Percentiles rank a stretch among this genome's conserved stretches.
phyloP scores from a whole-genome alignment of 169 alveolate species.

The Cryptosporidium tyzzeri region DNA sequence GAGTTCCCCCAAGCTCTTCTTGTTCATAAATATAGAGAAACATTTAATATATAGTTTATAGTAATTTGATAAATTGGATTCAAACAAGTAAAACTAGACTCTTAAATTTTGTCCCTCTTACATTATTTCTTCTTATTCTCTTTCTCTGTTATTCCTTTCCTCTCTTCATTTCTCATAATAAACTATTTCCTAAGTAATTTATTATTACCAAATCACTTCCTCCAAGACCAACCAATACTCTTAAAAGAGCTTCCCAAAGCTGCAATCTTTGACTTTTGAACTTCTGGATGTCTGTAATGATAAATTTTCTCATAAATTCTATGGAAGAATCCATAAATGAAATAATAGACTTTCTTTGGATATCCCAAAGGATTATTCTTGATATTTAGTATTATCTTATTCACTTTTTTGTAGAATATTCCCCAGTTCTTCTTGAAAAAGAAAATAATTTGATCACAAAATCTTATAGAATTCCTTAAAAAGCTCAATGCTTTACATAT shows the following conservation, averaged over 20 bases:
- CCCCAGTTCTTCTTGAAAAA: constrained; percentile 19
- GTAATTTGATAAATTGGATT: neutral
- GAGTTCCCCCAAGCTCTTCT: constrained; percentile 60
- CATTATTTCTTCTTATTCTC: neutral
- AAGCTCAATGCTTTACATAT: neutral
- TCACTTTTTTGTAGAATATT: constrained; percentile 2
- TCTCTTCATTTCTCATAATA: too few relatives aligned
- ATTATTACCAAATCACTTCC: neutral
- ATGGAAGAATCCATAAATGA: constrained; percentile 44
- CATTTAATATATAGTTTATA: neutral
- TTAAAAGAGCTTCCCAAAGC: constrained; percentile 34
- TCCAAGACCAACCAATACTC: constrained; percentile 45
- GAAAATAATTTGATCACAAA: constrained; percentile 8
- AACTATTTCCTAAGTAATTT: neutral
- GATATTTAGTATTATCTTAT: constrained; percentile 4
- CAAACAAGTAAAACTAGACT: neutral
- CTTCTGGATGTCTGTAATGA: constrained; percentile 66
- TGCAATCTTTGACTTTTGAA: constrained; percentile 38
- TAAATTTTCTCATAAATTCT: constrained; percentile 34
- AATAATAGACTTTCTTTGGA: constrained; percentile 13
- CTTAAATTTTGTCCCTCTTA: neutral
- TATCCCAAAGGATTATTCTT: constrained; percentile 44
- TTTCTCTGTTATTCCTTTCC: too few relatives aligned
- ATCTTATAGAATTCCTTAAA: neutral
- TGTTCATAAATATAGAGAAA: neutral